Evolutionary conservation across 208 protist genomes (phyloP).

Genomic region (Wallacemonas sp.): DNA sequence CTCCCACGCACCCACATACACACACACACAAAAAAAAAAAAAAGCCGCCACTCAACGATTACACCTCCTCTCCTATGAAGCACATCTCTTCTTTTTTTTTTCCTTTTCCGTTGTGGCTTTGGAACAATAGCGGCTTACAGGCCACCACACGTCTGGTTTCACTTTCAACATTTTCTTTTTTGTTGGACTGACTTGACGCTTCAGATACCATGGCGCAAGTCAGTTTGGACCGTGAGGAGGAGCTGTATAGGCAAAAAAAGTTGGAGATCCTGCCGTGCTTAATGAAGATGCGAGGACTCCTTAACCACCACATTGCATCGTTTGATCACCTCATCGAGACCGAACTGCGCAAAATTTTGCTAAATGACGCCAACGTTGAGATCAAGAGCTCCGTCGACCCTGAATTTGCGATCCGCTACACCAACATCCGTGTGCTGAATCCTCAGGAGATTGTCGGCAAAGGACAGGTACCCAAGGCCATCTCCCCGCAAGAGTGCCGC

Average conservation of each 20-base stretch:
- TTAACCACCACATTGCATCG: slow-evolving; percentile 90
- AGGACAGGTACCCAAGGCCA: slow-evolving; percentile 67
- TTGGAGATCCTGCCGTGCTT: slow-evolving; percentile 78
- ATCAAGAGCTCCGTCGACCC: slow-evolving; percentile 87
- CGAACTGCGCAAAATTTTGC: slow-evolving; percentile 82
- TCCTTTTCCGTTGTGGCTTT: neutral
- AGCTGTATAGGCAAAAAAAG: slow-evolving; percentile 72
- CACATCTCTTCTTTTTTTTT: neutral
- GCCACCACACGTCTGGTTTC: too few relatives aligned
- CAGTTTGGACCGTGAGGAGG: slow-evolving; percentile 21
- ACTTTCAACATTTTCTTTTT: neutral
- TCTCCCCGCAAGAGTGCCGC: slow-evolving; percentile 96
- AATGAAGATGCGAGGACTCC: slow-evolving; percentile 84
- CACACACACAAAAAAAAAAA: too few relatives aligned
- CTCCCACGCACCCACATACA: too few relatives aligned
- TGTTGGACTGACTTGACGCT: neutral
- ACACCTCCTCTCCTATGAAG: too few relatives aligned
- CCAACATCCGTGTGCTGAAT: slow-evolving; percentile 78
- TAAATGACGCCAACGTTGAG: slow-evolving; percentile 89
- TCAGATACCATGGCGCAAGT: neutral
- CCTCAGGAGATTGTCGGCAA: slow-evolving; percentile 84
- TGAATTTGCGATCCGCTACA: slow-evolving; percentile 87
- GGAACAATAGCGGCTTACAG: neutral
- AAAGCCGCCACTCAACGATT: too few relatives aligned
- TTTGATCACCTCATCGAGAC: slow-evolving; percentile 87